Evolutionary conservation across 2,329 filamentous ascomycete genomes (phyloP).

Genomic region (Sarocladiaceae sp.): DNA sequence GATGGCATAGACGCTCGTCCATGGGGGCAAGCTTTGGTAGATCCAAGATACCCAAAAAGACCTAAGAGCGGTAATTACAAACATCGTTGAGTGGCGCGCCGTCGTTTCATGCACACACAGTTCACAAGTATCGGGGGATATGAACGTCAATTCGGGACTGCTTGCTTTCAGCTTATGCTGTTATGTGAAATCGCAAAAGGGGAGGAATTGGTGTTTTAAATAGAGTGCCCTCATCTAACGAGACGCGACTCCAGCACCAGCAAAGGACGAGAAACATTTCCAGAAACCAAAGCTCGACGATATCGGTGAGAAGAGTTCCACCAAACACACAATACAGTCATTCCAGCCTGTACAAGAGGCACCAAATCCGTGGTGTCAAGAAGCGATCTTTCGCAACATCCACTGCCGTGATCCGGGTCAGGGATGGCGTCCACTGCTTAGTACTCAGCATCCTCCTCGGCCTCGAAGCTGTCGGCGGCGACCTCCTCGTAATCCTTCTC

Average conservation of each 20-base stretch:
- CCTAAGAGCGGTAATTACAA: too few species aligned
- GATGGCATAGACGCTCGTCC: slow-evolving; percentile 7
- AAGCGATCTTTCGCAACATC: too few species aligned
- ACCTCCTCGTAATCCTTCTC: slow-evolving; percentile 88
- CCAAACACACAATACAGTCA: slow-evolving; percentile 2
- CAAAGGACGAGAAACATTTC: slow-evolving; percentile 12
- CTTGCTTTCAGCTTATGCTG: slow-evolving; percentile 13
- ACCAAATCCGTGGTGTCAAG: too few species aligned
- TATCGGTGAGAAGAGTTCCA: slow-evolving; percentile 18
- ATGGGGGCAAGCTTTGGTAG: not conserved
- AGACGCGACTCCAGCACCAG: slow-evolving; percentile 20
- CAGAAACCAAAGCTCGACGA: not conserved
- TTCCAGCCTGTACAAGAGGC: not conserved
- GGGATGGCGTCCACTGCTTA: slow-evolving; percentile 48
- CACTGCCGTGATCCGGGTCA: too few species aligned
- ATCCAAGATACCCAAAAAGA: slow-evolving; percentile 6
- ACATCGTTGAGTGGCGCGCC: too few species aligned
- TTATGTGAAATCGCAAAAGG: slow-evolving; percentile 10
- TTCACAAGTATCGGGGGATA: slow-evolving; percentile 15
- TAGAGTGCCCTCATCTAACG: slow-evolving; percentile 23
- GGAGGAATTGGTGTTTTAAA: slow-evolving; percentile 11
- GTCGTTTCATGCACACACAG: too few species aligned
- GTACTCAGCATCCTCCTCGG: slow-evolving; percentile 67
- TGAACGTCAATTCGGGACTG: slow-evolving; percentile 26
- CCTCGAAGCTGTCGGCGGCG: slow-evolving; percentile 62